These are phyloP conservation scores for Candida endomychidarum DNA, from an alignment of 805 yeast species.

Conservation along the genomic window DNA sequence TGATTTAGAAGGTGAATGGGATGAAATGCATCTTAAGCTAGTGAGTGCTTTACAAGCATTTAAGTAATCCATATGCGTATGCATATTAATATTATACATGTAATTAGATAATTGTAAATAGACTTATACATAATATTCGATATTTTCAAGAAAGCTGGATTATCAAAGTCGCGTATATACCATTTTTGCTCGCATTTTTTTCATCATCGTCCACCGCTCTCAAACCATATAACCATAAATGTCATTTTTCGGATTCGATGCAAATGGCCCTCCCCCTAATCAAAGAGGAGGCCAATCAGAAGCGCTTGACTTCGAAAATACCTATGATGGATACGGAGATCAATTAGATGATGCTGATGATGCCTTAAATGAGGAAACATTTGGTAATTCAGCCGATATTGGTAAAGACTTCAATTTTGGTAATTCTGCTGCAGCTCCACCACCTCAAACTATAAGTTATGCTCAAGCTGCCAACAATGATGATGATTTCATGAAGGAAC, in stretches of 20 bases:
- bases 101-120: neutral
- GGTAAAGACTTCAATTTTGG: conserved; percentile 70
- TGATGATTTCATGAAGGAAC: conserved; percentile 46
- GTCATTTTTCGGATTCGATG: conserved; percentile 70
- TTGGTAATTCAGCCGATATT: conserved; percentile 54
- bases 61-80: conserved; percentile 14
- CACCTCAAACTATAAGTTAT: conserved; percentile 33
- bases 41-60: conserved; percentile 80
- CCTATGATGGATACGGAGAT: conserved; percentile 79
- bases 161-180: neutral
- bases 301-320: conserved; percentile 75
- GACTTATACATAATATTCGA: too few species aligned
- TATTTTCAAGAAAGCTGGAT: too few species aligned
- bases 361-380: conserved; percentile 77
- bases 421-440: conserved; percentile 12
- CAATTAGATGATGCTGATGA: conserved; percentile 65
- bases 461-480: conserved; percentile 42
- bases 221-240: conserved; percentile 24
- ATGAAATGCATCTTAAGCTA: conserved; percentile 82
- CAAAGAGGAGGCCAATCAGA: conserved; percentile 23
- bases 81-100: neutral
- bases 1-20: conserved; percentile 82
- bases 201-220: conserved; percentile 9
- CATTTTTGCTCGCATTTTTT: conserved; percentile 9
- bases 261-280: conserved; percentile 39